Evolutionary conservation across 163 green algal genomes (phyloP).

Genomic region (Chlamydomonas reinhardtii): DNA sequence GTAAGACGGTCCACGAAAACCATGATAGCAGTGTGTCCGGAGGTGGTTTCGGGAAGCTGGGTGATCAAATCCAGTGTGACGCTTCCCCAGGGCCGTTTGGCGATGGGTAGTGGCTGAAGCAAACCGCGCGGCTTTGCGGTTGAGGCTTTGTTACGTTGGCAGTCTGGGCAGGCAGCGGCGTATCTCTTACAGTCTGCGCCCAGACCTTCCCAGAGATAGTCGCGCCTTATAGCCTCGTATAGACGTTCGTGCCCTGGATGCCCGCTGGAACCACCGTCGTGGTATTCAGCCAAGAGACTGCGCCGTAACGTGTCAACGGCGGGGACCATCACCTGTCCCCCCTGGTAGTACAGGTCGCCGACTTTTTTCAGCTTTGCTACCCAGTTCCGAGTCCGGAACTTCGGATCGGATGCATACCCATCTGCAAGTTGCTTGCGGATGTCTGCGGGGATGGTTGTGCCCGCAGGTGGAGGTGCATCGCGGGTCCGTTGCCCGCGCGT

Average conservation of each 20-base stretch:
- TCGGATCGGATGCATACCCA: too few relatives aligned
- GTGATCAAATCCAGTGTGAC: constrained; percentile 67
- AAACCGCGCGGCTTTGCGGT: constrained; percentile 48
- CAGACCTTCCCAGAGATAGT: not conserved
- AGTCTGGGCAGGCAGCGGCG: not conserved
- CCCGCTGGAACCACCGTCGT: not conserved
- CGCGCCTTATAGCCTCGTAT: not conserved
- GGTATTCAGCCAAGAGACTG: not conserved
- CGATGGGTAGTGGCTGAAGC: constrained; percentile 58
- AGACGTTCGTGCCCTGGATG: not conserved
- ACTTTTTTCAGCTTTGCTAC: not conserved
- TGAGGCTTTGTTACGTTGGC: constrained; percentile 55
- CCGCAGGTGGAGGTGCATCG: too few relatives aligned
- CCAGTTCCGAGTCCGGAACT: too few relatives aligned
- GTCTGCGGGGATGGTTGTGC: too few relatives aligned
- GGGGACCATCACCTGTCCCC: not conserved
- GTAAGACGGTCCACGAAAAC: constrained; percentile 71
- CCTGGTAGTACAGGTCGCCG: not conserved
- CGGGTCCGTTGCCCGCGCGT: too few relatives aligned
- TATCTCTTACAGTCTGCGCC: not conserved
- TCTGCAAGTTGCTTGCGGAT: too few relatives aligned
- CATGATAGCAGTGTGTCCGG: constrained; percentile 62
- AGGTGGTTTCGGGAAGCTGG: constrained; percentile 54
- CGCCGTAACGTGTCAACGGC: not conserved
- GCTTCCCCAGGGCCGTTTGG: constrained; percentile 44